phyloP scores from a whole-genome alignment of 1,139 yeast species.

The Hemisphaericaspora subhashii region DNA sequence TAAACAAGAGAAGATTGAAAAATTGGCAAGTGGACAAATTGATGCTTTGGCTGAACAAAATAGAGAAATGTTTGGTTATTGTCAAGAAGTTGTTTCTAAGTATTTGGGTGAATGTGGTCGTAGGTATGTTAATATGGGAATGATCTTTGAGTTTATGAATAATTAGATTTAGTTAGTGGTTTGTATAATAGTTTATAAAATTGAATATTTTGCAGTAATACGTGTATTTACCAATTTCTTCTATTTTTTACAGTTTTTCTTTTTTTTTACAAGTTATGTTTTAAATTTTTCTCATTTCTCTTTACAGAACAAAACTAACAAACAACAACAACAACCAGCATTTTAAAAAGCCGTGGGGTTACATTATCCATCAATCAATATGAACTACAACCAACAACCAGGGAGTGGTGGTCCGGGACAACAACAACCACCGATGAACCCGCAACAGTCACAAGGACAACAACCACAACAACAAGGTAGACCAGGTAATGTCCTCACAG shows the following conservation, averaged over 20 bases:
- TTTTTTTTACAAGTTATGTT: not conserved
- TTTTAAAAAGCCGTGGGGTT: not conserved
- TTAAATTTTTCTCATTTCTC: too few species aligned
- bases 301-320: not conserved
- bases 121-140: constrained; percentile 84
- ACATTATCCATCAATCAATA: constrained; percentile 2
- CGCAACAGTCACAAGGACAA: constrained; percentile 15
- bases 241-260: not conserved
- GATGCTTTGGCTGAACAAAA: constrained; percentile 82
- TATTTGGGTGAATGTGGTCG: constrained; percentile 86
- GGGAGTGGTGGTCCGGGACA: constrained; percentile 2
- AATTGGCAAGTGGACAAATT: constrained; percentile 56
- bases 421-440: constrained; percentile 5
- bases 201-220: constrained; percentile 4
- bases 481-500: constrained; percentile 29
- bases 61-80: constrained; percentile 56
- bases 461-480: constrained; percentile 17
- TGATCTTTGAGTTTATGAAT: constrained; percentile 65
- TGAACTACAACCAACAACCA: constrained; percentile 8
- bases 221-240: constrained; percentile 1
- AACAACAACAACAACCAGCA: not conserved
- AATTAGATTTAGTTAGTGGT: not conserved
- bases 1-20: constrained; percentile 35
- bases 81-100: constrained; percentile 65
- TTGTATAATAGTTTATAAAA: not conserved